Evolutionary conservation across 176 grass and related monocot species (phyloP), one percentile per base, ranked within the genome.

Genomic region (Pontederia paniculata): DNA sequence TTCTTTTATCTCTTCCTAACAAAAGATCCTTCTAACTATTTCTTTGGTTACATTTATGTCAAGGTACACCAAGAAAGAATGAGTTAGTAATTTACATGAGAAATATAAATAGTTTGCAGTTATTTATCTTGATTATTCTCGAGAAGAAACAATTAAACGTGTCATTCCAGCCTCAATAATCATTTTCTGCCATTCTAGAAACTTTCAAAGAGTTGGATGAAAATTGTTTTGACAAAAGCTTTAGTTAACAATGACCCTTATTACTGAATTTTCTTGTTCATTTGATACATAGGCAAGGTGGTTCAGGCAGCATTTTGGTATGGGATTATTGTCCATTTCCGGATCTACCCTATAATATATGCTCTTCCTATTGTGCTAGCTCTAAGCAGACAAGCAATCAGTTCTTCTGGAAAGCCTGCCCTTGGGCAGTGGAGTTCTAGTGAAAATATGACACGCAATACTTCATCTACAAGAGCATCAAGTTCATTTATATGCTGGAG

Each of bases 311-410:
- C 93, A 64, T 88, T 97, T 49, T 88, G 86, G 86, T 97, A 91
- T 74, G 86, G 83, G 44, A 53, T 91, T 54, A 79, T 97, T 57
- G 93, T 89, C 50, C 90, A 89, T 74, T 96, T 96, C 80, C 75
- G 93, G 53, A 88, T 91, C 62, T 97, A 90, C 65, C 91, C 91
- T 43, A 90, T 97, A 50, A 88, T 97, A 77, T 97, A 97, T 57
- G 73, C 77, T 8, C 49, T 90, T 72, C 80, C 91, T 71, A 84
- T 97, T 25, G 80, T 97, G 31, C 21, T 97, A 72, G 72, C 78
- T 54, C 83, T 97, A 44, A 69, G 83, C 63, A 86, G 79, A 70
- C 70, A 51, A 58, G 69, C 68, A 68, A 56, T 66, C 9, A 48
- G 42, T 81, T 22, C 42, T 66, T 23, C 52, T 55, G 68, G 71